Base-by-base conservation (phyloP, 202 grass and related monocot species). In the Bolboschoenoplectus hybrid region DNA sequence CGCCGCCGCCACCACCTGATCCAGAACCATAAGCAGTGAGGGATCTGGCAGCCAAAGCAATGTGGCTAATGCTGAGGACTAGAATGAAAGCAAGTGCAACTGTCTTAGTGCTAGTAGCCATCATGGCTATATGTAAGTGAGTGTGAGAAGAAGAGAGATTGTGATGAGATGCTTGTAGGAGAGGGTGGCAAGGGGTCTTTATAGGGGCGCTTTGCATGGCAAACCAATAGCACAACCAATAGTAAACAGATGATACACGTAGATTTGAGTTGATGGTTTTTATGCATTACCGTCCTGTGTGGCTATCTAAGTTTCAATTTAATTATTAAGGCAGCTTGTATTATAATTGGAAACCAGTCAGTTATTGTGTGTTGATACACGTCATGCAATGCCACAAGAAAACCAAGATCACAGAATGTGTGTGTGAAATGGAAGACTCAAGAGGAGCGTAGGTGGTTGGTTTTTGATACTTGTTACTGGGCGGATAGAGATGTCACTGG, bases 21-120 rank as follows among this genome's bases (percentile, higher is more conserved):
- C 86, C 86, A 5, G 40, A 63, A 16, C 86, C 80, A 20, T 87
- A 87, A 1, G 49, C 67, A 43, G 67, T 67, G 43, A 84, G 82
- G 44, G 82, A 55, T 67, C 82, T 53, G 13, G 82, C 43, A 41
- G 65, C 82, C 0, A 51, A 73, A 11, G 82, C 35, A 14, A 84
- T n/a, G 39, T 81, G 63, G 82, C 82, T 72, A 56, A 84, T 9
- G 82, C 82, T 73, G 35, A 84, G 64, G 45, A 84, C 63, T 2
- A 84, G 44, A 62, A 84, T 7, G 63, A 84, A 67, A 38, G 63
- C 63, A 47, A 84, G 63, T 49, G 82, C 82, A 40, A 84, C 2
- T 67, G 20, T 39, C 62, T 84, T 84, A 71, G 62, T 84, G 36
- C 56, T 81, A 63, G 78, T 46, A 72, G 82, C 11, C 61, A 51